phyloP scores from a whole-genome alignment of 129 eudicot species.

The Flaveria ramosissima region DNA sequence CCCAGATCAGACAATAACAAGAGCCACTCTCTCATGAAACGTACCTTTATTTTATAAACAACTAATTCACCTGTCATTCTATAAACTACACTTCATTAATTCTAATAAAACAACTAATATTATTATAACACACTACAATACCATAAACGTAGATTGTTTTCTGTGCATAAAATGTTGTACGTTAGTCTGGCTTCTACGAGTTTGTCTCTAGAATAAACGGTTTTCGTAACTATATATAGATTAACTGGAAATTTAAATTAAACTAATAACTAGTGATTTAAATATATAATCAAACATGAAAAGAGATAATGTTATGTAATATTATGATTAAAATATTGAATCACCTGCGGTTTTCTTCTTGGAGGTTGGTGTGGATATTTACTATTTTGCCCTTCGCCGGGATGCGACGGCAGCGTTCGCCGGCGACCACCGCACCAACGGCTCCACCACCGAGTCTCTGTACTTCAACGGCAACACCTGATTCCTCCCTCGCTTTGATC shows the following conservation, averaged over 20 bases:
- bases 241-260: background rate
- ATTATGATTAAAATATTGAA: conserved; percentile 22
- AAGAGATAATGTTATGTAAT: background rate
- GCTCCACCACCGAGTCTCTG: conserved; percentile 59
- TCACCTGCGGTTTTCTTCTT: conserved; percentile 29
- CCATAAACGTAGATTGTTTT: background rate
- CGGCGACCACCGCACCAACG: conserved; percentile 38
- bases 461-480: conserved; percentile 55
- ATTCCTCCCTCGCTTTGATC: conserved; percentile 56
- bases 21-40: conserved; percentile 18
- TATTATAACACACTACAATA: background rate
- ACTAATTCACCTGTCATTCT: background rate
- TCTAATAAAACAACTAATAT: background rate
- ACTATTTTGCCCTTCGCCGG: conserved; percentile 36
- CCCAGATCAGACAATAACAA: conserved; percentile 33
- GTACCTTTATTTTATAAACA: conserved; percentile 9
- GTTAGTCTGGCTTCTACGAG: background rate
- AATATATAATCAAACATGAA: conserved; percentile 1
- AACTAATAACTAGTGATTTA: conserved; percentile 13
- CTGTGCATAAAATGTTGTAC: conserved; percentile 15
- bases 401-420: conserved; percentile 17
- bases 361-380: conserved; percentile 31
- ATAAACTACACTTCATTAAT: background rate
- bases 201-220: background rate
- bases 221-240: background rate